Evolutionary conservation across 73 alveolate species (phyloP).

Genomic region (Durusdinium trenchii): DNA sequence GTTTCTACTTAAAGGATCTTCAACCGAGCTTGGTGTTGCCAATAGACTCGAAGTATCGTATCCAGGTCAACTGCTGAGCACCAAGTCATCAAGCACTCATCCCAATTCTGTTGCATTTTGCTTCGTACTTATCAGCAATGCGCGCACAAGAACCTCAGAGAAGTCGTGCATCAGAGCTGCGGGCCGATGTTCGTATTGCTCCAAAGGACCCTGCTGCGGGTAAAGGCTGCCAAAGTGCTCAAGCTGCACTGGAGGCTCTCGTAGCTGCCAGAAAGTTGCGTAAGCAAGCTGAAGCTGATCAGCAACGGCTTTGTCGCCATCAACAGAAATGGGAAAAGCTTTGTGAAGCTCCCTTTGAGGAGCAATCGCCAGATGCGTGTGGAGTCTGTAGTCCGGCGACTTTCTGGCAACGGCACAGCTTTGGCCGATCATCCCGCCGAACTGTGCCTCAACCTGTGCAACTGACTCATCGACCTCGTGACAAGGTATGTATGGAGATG

Average conservation of each 20-base stretch:
- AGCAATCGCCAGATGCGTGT: background rate
- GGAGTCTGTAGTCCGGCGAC: background rate
- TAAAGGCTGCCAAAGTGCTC: background rate
- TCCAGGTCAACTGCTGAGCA: too few relatives aligned
- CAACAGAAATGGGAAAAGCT: background rate
- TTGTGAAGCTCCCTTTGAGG: background rate
- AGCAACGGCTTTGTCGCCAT: slow-evolving; percentile 16
- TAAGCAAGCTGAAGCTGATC: slow-evolving; percentile 41
- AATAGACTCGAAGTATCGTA: too few relatives aligned
- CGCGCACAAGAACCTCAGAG: slow-evolving; percentile 24
- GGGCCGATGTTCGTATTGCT: slow-evolving; percentile 27
- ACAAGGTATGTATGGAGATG: slow-evolving; percentile 24
- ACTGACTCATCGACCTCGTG: background rate
- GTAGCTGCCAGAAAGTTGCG: slow-evolving; percentile 11
- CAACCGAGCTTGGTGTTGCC: too few relatives aligned
- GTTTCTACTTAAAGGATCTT: too few relatives aligned
- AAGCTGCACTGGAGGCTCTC: background rate
- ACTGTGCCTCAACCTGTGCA: background rate
- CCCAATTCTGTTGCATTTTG: too few relatives aligned
- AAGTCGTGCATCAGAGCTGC: slow-evolving; percentile 47
- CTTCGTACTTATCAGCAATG: too few relatives aligned
- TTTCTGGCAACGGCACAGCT: slow-evolving; percentile 34
- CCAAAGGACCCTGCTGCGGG: background rate
- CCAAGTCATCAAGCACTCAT: too few relatives aligned
- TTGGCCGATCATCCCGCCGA: slow-evolving; percentile 18